These are phyloP conservation scores for Stachybotrys chlorohalonatus DNA, from an alignment of 2,329 filamentous ascomycete species.

Conservation along the genomic window DNA sequence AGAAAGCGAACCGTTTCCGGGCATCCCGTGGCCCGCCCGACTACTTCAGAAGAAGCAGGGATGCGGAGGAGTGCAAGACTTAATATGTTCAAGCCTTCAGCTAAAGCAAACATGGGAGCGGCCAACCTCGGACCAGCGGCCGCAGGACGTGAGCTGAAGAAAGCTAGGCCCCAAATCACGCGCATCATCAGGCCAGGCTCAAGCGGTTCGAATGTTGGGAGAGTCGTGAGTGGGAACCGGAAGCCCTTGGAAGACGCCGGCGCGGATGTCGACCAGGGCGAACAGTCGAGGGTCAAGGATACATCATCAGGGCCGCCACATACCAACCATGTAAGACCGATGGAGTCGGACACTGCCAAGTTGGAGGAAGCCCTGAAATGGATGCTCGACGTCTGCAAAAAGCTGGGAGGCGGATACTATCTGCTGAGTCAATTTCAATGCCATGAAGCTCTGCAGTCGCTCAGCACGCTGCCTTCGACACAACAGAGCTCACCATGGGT, in stretches of 20 bases:
- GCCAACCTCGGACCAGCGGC: constrained; percentile 44
- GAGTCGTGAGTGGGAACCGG: constrained; percentile 83
- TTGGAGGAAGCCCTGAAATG: constrained; percentile 68
- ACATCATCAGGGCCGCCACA: constrained; percentile 15
- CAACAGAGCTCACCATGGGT: constrained; percentile 94
- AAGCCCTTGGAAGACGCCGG: constrained; percentile 61
- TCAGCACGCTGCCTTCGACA: constrained; percentile 57
- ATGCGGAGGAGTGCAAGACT: constrained; percentile 63
- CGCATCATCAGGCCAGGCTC: constrained; percentile 57
- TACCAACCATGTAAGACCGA: constrained; percentile 19
- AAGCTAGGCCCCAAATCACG: constrained; percentile 65
- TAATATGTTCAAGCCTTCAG: constrained; percentile 59
- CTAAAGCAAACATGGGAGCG: constrained; percentile 52
- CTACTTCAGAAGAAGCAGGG: constrained; percentile 49
- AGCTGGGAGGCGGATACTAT: constrained; percentile 73
- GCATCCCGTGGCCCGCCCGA: constrained; percentile 49
- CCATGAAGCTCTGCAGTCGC: constrained; percentile 64
- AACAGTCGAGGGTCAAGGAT: constrained; percentile 40
- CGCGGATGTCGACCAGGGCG: constrained; percentile 62
- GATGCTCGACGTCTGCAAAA: constrained; percentile 72
- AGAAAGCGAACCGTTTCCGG: constrained; percentile 92
- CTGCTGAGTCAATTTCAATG: constrained; percentile 72
- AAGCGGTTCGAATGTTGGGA: constrained; percentile 63
- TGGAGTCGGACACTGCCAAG: constrained; percentile 48
- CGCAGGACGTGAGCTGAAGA: constrained; percentile 66